Base-by-base conservation (phyloP, 768 basidiomycete genomes). In the Kwoniella heveanensis region DNA sequence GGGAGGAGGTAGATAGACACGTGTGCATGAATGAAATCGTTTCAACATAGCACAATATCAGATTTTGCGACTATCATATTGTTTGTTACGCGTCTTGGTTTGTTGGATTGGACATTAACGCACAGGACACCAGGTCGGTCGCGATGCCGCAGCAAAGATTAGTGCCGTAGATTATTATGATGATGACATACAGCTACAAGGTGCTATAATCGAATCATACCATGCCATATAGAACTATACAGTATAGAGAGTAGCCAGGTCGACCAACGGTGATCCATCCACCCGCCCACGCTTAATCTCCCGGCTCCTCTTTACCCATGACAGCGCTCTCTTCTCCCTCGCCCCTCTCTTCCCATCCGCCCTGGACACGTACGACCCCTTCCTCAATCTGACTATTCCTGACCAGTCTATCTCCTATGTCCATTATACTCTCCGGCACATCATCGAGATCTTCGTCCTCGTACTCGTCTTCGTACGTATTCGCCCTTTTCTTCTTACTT, bases 251-350 rank as follows among this genome's bases (percentile, higher is more conserved):
- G n/a, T n/a, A n/a, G n/a, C n/a, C n/a, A n/a, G n/a, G n/a, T n/a
- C n/a, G n/a, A n/a, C n/a, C n/a, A n/a, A n/a, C n/a, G n/a, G n/a
- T n/a, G n/a, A n/a, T n/a, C n/a, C n/a, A n/a, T n/a, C n/a, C n/a
- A n/a, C n/a, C n/a, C n/a, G n/a, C n/a, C n/a, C n/a, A n/a, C n/a
- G n/a, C n/a, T 49, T 60, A 73, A 36, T 76, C 70, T 1, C 70
- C 74, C 17, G 66, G 68, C 50, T 74, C 71, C 39, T 77, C 76
- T 52, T 65, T 67, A 17, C 73, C 76, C 71, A 77, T 62, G 4
- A 77, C 73, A 37, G 69, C 74, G 48, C 68, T 70, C 37, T 69
- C 70, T 50, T 76, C 74, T 1, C 74, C 77, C 24, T 71, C 74
- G 32, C 52, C 68, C 39, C 66, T 64, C 37, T 77, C 76, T 46